Evolutionary conservation across 768 basidiomycete genomes (phyloP).

Genomic region (Pisolithus sp.): DNA sequence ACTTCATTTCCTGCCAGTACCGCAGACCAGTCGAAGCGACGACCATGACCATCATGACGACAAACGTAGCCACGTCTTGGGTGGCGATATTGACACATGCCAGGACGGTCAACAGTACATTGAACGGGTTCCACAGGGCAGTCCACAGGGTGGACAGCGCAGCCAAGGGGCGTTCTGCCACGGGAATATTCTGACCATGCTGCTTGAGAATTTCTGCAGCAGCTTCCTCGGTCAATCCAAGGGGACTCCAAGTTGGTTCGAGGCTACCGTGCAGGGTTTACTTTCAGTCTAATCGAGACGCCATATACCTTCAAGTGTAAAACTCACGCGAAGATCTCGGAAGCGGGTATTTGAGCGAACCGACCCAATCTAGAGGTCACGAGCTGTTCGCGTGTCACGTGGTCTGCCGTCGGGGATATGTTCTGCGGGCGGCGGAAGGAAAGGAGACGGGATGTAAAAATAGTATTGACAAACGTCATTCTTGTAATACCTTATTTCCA

Average conservation of each 20-base stretch:
- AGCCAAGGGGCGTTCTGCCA: conserved; percentile 26
- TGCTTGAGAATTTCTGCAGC: conserved; percentile 13
- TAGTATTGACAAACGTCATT: conserved; percentile 17
- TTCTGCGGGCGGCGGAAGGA: conserved; percentile 6
- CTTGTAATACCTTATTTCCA: conserved; percentile 8
- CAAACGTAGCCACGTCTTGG: conserved; percentile 26
- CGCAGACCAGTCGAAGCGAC: conserved; percentile 29
- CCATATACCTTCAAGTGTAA: too few species aligned
- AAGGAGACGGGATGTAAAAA: conserved; percentile 17
- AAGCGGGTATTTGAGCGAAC: conserved; percentile 19
- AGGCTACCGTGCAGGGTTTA: conserved; percentile 9
- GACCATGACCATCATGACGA: conserved; percentile 31
- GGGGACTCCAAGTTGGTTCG: conserved; percentile 20
- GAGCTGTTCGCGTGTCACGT: conserved; percentile 13
- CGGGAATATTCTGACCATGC: conserved; percentile 24
- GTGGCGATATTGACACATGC: conserved; percentile 29
- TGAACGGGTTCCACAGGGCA: conserved; percentile 32
- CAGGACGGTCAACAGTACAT: conserved; percentile 26
- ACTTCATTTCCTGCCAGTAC: conserved; percentile 31
- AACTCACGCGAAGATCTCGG: conserved; percentile 18
- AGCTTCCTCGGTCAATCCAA: conserved; percentile 18
- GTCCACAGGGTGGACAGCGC: conserved; percentile 23
- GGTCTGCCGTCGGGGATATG: neutral
- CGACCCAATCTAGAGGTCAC: conserved; percentile 20
- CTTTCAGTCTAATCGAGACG: neutral